Conservation (phyloP, 192 early-diverging fungal genomes). For the Jimgerdemannia lactiflua region DNA sequence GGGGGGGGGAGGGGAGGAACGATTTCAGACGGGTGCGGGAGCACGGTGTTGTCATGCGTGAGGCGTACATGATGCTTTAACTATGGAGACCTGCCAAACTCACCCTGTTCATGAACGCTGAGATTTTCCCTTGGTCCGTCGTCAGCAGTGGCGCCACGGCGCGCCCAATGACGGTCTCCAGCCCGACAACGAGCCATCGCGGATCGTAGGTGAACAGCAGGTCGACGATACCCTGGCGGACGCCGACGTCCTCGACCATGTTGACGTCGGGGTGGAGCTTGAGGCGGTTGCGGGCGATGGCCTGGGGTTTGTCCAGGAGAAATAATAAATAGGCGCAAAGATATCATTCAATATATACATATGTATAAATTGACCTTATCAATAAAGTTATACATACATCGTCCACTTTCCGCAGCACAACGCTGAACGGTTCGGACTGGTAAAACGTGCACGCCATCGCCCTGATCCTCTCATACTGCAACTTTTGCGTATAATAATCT, state of each 20-base stretch:
- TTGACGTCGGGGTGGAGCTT: slow-evolving; percentile 24
- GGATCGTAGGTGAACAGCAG: slow-evolving; percentile 34
- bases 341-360: neutral
- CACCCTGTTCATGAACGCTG: slow-evolving; percentile 33
- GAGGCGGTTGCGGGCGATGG: slow-evolving; percentile 22
- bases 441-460: slow-evolving; percentile 31
- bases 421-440: slow-evolving; percentile 28
- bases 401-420: slow-evolving; percentile 33
- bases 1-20: too few relatives aligned
- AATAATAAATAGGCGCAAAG: neutral
- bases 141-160: slow-evolving; percentile 26
- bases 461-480: slow-evolving; percentile 31
- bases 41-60: too few relatives aligned
- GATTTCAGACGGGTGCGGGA: neutral
- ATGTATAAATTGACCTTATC: neutral
- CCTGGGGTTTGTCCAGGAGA: neutral
- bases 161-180: slow-evolving; percentile 37
- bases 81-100: neutral
- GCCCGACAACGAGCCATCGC: slow-evolving; percentile 34
- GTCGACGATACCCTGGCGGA: slow-evolving; percentile 28
- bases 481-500: slow-evolving; percentile 32
- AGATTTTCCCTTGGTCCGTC: slow-evolving; percentile 22
- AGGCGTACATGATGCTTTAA: too few relatives aligned
- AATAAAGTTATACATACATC: neutral
- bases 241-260: slow-evolving; percentile 23